Evolutionary conservation across 163 green algal species (phyloP).

Genomic region (Scenedesmus sp.): DNA sequence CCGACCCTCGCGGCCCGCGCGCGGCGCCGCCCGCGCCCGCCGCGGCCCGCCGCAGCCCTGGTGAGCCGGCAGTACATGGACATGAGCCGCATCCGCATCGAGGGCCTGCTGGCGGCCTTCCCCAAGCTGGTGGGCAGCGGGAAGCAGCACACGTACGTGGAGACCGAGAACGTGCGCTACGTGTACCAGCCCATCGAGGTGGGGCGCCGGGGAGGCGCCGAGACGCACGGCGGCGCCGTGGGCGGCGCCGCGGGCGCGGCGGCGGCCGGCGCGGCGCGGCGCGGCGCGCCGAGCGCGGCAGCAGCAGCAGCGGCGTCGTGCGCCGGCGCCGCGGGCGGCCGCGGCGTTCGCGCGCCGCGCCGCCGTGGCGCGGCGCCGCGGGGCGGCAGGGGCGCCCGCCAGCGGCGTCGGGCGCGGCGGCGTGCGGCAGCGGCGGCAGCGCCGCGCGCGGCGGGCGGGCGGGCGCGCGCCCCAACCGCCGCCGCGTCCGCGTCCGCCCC

Average conservation of each 20-base stretch:
- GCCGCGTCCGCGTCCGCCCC: too few species aligned
- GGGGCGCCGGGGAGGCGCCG: conserved; percentile 26
- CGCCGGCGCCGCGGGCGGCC: too few species aligned
- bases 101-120: conserved; percentile 98
- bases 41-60: conserved; percentile 79
- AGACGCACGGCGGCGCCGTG: too few species aligned
- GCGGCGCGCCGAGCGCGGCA: neutral
- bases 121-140: conserved; percentile 97
- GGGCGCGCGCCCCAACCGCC: too few species aligned
- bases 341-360: too few species aligned
- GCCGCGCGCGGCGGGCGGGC: too few species aligned
- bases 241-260: too few species aligned
- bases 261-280: too few species aligned
- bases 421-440: too few species aligned
- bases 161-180: conserved; percentile 99
- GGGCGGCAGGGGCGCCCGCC: too few species aligned
- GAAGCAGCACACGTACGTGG: conserved; percentile 99
- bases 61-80: conserved; percentile 98
- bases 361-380: too few species aligned
- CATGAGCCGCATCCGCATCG: conserved; percentile 98
- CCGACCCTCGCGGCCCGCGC: neutral
- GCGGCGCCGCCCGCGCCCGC: neutral
- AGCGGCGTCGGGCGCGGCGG: too few species aligned
- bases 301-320: neutral
- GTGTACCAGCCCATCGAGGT: conserved; percentile 99